Evolutionary conservation across 345 rosid species (phyloP), one percentile per base, ranked within the genome.

Genomic region (Rubroshorea leprosula): DNA sequence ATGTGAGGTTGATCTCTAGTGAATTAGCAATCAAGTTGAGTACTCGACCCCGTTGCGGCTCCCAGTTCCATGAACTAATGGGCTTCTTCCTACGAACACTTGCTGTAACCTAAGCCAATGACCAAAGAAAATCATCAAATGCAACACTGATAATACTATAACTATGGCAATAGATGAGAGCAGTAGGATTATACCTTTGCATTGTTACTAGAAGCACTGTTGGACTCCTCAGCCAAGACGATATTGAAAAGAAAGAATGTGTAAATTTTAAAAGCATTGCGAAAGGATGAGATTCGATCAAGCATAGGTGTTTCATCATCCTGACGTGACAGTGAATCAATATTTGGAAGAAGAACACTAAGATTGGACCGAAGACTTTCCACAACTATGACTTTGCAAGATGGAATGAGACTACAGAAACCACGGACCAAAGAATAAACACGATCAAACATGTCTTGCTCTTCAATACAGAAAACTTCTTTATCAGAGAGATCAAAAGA

Each of bases 231-330:
- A 7, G 78, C 63, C 11, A 66, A 59, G 68, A 93, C 62, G 39
- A 93, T 75, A 57, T 62, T 73, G 62, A 89, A 17, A 49, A 93
- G 94, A 77, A 89, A 93, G 71, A 78, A 93, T 1, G 94, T 80
- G 66, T 93, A 93, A 24, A 93, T 78, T 49, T 89, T 89, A 73
- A 89, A 87, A 56, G 99, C 97, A 68, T 93, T 93, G n/a, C 96
- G 85, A 71, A 79, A 76, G 0, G 96, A 93, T 0, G 79, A 35
- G 51, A 89, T 60, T 55, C 88, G 77, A 52, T 87, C 96, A 35
- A 80, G 69, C 27, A 83, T 57, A 3, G 70, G 65, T 55, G 72
- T 64, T 48, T 70, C 78, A 50, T 50, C 87, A 20, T 80, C 89
- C 61, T 80, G 84, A 26, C 98, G 74, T 0, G 89, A 78, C 11